Conservation (phyloP, 148 eudicot species). For the Camellia japonica region DNA sequence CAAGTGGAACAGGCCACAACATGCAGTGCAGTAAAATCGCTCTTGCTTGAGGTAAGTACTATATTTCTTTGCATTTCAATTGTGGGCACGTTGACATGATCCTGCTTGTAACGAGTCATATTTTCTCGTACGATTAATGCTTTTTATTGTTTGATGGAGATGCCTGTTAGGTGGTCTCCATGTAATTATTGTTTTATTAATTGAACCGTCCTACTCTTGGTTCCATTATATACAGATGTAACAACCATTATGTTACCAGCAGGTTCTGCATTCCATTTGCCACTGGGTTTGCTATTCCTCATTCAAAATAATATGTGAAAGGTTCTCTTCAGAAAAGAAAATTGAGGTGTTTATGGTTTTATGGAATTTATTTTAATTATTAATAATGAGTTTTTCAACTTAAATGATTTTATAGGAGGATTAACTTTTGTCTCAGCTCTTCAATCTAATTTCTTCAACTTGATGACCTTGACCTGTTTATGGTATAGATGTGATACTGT, state of each 20-base stretch:
- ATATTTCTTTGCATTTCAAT: neutral
- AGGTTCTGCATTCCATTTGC: slow-evolving; percentile 8
- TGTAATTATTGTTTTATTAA: neutral
- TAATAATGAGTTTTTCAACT: neutral
- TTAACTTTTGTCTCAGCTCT: neutral
- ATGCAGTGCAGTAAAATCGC: slow-evolving; percentile 55
- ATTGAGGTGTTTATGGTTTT: neutral
- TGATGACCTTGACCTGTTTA: no score
- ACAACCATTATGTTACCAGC: neutral
- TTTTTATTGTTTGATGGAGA: neutral
- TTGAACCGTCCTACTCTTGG: neutral
- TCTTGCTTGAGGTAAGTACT: slow-evolving; percentile 74
- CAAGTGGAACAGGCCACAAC: slow-evolving; percentile 65
- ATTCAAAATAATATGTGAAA: neutral
- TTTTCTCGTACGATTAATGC: neutral
- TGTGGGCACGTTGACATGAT: neutral
- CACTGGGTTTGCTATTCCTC: neutral
- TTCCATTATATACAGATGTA: neutral
- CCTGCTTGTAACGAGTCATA: neutral
- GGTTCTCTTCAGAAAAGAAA: neutral
- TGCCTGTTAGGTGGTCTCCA: neutral
- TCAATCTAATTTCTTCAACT: neutral
- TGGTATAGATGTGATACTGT: no score
- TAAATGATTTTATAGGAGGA: neutral
- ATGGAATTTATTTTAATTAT: neutral